Percentiles rank a stretch among this genome's conserved stretches.
Conservation (phyloP, 352 stramenopile genomes). For the Pythium biforme region DNA sequence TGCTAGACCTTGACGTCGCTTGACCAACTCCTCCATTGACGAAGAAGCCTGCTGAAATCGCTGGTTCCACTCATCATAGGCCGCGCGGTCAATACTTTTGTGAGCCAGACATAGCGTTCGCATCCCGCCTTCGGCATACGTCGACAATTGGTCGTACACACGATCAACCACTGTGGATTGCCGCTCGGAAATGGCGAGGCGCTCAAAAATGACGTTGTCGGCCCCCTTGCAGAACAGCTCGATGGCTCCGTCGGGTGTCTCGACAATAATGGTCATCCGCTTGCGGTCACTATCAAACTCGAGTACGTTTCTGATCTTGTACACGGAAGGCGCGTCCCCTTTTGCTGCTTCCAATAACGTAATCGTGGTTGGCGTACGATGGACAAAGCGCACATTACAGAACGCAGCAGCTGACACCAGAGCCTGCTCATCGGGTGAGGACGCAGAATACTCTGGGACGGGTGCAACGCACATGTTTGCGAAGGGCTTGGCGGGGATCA, state of each 20-base stretch:
- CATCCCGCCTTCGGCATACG: conserved; percentile 71
- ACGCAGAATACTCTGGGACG: conserved; percentile 71
- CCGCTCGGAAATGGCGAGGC: conserved; percentile 28
- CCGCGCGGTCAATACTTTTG: conserved; percentile 45
- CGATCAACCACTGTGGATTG: conserved; percentile 32
- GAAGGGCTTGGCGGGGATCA: conserved; percentile 71
- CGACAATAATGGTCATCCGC: conserved; percentile 96
- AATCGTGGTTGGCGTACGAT: conserved; percentile 62
- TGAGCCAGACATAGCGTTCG: conserved; percentile 75
- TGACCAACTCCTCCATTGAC: conserved; percentile 75
- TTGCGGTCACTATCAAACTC: conserved; percentile 98
- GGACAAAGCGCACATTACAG: conserved; percentile 78
- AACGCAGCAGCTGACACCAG: conserved; percentile 70
- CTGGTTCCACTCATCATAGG: conserved; percentile 63
- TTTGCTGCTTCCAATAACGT: conserved; percentile 48
- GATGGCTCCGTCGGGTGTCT: conserved; percentile 58
- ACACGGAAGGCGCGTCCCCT: conserved; percentile 44
- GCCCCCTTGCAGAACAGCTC: conserved; percentile 77
- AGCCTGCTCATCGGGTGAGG: conserved; percentile 78
- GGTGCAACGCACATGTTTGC: conserved; percentile 77
- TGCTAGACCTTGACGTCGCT: conserved; percentile 52
- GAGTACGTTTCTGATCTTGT: conserved; percentile 92
- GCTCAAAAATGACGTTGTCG: conserved; percentile 80
- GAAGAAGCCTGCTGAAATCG: conserved; percentile 51
- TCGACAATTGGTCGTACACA: conserved; percentile 52